A percentile compares a stretch with the other conserved stretches of the same genome.
Conservation (phyloP, 495 filamentous ascomycete species). For the Podospora appendiculata region DNA sequence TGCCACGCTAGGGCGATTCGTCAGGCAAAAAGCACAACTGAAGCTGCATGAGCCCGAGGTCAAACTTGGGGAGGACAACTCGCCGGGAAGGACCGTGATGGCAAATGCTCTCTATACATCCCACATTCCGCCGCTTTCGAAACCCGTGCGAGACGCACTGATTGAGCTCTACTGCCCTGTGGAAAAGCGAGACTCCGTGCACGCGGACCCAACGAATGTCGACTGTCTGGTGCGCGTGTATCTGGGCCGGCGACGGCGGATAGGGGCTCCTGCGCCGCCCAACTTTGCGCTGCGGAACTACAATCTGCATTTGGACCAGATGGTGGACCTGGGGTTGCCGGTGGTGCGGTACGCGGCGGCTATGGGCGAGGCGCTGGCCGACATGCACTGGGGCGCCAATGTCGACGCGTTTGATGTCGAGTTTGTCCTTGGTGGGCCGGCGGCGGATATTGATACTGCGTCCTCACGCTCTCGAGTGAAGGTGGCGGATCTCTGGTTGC, state of each 20-base stretch:
- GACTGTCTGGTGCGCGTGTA: conserved; percentile 8
- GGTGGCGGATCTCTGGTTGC: not conserved
- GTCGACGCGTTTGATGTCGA: conserved; percentile 7
- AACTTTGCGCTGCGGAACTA: conserved; percentile 12
- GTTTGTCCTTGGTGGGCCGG: not conserved
- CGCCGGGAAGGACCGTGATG: not conserved
- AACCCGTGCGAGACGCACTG: not conserved
- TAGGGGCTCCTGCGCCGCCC: not conserved
- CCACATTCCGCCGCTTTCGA: conserved; percentile 5
- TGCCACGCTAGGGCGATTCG: not conserved
- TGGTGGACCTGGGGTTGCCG: conserved; percentile 2
- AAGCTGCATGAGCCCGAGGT: too few species aligned
- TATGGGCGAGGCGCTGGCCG: conserved; percentile 5
- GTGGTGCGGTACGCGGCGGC: not conserved
- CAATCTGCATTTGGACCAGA: conserved; percentile 9
- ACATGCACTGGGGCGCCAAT: conserved; percentile 7
- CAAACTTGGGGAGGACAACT: too few species aligned
- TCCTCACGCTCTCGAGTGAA: not conserved
- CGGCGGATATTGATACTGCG: not conserved
- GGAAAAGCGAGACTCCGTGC: not conserved
- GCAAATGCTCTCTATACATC: conserved; percentile 2
- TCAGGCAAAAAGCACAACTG: too few species aligned
- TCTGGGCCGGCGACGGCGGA: not conserved
- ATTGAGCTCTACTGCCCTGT: not conserved
- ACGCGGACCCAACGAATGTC: not conserved